phyloP scores from a whole-genome alignment of 148 eudicot species.

The Hydrangea macrophylla region DNA sequence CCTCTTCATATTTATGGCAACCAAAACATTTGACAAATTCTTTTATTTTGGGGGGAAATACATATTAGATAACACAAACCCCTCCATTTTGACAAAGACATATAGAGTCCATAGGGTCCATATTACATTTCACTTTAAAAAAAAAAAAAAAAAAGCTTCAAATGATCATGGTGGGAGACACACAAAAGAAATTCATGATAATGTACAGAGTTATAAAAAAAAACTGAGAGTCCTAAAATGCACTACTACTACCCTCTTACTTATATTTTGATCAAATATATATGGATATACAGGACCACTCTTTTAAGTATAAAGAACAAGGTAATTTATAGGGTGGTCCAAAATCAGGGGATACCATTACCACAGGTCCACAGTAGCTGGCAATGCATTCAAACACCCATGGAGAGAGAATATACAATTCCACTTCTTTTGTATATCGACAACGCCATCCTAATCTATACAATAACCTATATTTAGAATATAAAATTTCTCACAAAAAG shows the following conservation, averaged over 20 bases:
- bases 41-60: too few relatives aligned
- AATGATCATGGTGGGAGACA: not conserved
- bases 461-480: too few relatives aligned
- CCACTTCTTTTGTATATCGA: too few relatives aligned
- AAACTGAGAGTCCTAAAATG: not conserved
- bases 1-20: too few relatives aligned
- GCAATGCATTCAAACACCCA: not conserved
- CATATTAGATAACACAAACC: too few relatives aligned
- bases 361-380: not conserved
- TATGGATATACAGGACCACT: too few relatives aligned
- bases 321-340: not conserved
- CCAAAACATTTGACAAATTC: not conserved
- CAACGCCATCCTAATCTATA: too few relatives aligned
- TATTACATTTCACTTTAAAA: too few relatives aligned
- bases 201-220: not conserved
- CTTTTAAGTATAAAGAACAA: not conserved
- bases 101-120: not conserved
- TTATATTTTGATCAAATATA: not conserved
- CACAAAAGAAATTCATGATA: not conserved
- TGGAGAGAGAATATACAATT: too few relatives aligned
- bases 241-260: not conserved
- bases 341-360: not conserved
- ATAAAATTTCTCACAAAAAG: too few relatives aligned
- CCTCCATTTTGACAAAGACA: not conserved
- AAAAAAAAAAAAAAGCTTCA: not conserved